Evolutionary conservation across 2,329 filamentous ascomycete genomes (phyloP), one percentile per base, ranked within the genome.

Genomic region (Botrytis elliptica): DNA sequence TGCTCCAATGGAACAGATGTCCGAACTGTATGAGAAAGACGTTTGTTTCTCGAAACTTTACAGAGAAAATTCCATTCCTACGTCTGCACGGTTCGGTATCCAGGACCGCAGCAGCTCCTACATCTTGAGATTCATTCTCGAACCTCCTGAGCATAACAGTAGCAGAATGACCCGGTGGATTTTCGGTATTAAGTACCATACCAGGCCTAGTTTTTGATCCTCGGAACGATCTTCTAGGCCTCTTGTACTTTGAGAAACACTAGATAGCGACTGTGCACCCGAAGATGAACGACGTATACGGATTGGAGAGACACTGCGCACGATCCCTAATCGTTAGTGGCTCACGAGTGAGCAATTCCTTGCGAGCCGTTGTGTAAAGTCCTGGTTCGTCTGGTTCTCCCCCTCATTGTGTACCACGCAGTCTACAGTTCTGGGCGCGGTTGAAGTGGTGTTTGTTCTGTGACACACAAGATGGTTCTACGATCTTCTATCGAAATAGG

Each of bases 221-320:
- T 68, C 36, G 36, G 57, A 57, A 68, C 25, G 38, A 57, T 33
- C 49, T 57, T 52, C 40, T 69, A 38, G 25, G 49, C 55, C n/a
- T 42, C 40, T 20, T 42, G 52, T 69, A 40, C 66, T 68, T n/a
- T 38, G 49, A 29, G 66, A 59, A 69, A 69, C 66, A 69, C 25
- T 57, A 38, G 66, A 33, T 18, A 33, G 7, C 12, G 46, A 55
- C 65, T 68, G 65, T 42, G 66, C 36, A 33, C 52, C 38, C 12
- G 29, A 55, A 55, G 25, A 18, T 4, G n/a, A 14, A 57, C 36
- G 65, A 33, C 22, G 36, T 18, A 38, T 64, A 29, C 46, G 18
- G 40, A 33, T 52, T 69, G n/a, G n/a, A 57, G 66, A 33, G 52
- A 57, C 25, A 33, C 2, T 20, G 25, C 22, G 36, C 25, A 22